A percentile compares a stretch with the other conserved stretches of the same genome.
Conservation (phyloP, 2,329 filamentous ascomycete genomes). For the Pestalotiopsis sp. region DNA sequence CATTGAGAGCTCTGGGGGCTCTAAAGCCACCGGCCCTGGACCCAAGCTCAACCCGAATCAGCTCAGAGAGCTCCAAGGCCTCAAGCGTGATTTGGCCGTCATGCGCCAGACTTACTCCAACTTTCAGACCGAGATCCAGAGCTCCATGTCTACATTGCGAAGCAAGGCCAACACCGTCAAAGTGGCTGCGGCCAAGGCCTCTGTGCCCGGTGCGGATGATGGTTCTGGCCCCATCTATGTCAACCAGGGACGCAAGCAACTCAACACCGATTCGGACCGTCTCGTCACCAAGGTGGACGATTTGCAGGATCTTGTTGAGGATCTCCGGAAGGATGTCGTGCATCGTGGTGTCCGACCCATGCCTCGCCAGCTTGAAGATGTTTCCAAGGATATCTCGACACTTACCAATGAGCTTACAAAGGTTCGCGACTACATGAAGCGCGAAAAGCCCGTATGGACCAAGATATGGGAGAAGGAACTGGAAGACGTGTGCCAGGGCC, state of each 20-base stretch:
- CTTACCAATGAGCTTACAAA: conserved; percentile 88
- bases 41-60: conserved; percentile 61
- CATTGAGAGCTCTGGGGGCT: conserved; percentile 52
- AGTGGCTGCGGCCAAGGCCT: conserved; percentile 69
- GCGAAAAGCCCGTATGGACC: conserved; percentile 95
- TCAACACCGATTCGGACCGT: conserved; percentile 85
- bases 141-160: conserved; percentile 83
- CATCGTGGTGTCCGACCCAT: conserved; percentile 87
- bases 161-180: conserved; percentile 84
- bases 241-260: conserved; percentile 80
- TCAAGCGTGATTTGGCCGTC: conserved; percentile 87
- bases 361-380: conserved; percentile 84
- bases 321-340: conserved; percentile 96
- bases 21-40: conserved; percentile 29
- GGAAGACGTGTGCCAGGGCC: conserved; percentile 92
- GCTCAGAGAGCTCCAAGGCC: conserved; percentile 75
- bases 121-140: conserved; percentile 86
- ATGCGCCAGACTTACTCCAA: conserved; percentile 91
- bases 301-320: conserved; percentile 94
- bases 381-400: conserved; percentile 83
- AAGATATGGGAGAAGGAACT: conserved; percentile 99
- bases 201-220: conserved; percentile 72
- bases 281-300: conserved; percentile 93
- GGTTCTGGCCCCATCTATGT: conserved; percentile 87
- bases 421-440: conserved; percentile 88